Base-by-base conservation (phyloP, 2,329 filamentous ascomycete species). In the Neonectria sp. region DNA sequence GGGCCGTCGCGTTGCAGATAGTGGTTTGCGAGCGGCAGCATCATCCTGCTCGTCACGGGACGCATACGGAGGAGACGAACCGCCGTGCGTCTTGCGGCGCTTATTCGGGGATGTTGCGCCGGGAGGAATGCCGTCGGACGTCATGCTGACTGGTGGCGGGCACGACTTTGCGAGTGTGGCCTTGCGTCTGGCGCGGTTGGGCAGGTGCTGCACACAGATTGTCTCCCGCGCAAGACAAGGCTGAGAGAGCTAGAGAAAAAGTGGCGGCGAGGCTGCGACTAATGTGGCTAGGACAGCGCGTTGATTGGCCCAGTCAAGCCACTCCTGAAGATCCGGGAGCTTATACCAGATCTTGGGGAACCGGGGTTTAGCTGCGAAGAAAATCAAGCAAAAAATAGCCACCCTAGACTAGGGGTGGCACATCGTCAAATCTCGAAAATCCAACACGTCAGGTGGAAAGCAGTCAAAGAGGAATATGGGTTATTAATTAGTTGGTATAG, bases 71-170 rank as follows among this genome's bases (percentile, higher is more conserved):
- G 73, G 73, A 1, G 76, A 75, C 12, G 77, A 77, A 40, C 73
- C 74, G 53, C 77, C 73, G 31, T 72, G 68, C 4, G 79, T 81
- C 69, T 76, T 80, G 53, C 75, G 79, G 55, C 80, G 76, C 70
- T 82, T 82, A 29, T 65, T 70, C 15, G 73, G 72, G 46, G 78
- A 75, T 27, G 76, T 73, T 25, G 69, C 64, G n/a, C 65, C 71
- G 11, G 71, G 72, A 40, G 62, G 68, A 24, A 78, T 74, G 45
- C 76, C 71, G 45, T 73, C 72, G 21, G 75, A 74, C 55, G 75
- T 73, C 81, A 82, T 82, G 58, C 67, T 59, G 31, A 29, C 45
- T 35, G 12, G 24, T 21, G 25, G 17, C 37, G 11, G 8, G 29
- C 33, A 17, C 25, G 35, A 25, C 55, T 35, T 35, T 15, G n/a